Evolutionary conservation across 176 grass and related monocot genomes (phyloP), one percentile per base, ranked within the genome.

Genomic region (Paspalum notatum): DNA sequence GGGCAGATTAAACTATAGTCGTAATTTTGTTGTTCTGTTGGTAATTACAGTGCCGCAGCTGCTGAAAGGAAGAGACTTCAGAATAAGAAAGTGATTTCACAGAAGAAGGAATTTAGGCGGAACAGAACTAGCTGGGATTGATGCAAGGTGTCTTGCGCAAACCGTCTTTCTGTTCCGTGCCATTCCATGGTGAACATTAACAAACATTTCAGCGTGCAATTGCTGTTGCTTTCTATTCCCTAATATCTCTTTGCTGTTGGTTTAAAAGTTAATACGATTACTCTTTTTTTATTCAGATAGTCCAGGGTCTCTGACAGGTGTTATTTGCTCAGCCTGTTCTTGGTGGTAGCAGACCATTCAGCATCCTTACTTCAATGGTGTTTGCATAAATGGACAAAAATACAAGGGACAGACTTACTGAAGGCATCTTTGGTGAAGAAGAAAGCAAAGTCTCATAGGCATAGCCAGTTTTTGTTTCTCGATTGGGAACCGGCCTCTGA

Each of bases 11-110:
- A n/a, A n/a, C 42, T 32, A 72, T 9, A 71, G 18, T 75, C 22
- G 24, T 71, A 66, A 48, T 45, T 58, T 20, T 0, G 26, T 66
- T 80, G 47, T 54, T 68, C 16, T 55, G 12, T 76, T 11, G 63
- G 39, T 87, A 27, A 77, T 89, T 54, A 63, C 53, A 95, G 92
- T 72, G 90, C 92, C 80, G 89, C 96, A 39, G 86, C 76, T 5
- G 88, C 88, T 61, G 96, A 95, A 71, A 91, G 90, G 81, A 99
- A 91, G 86, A 95, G 96, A 70, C 83, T 95, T 73, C 92, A 93
- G 82, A 93, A 38, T 14, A 99, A 99, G 70, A 99, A 99, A 79
- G 86, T 85, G 12, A 12, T 86, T 57, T 99, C 96, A 48, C 87
- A 95, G 51, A 99, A 95, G 85, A 99, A 99, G 66, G 87, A 87